These are phyloP conservation scores for Amanita phalloides DNA, from an alignment of 768 basidiomycete species.

Conservation along the genomic window DNA sequence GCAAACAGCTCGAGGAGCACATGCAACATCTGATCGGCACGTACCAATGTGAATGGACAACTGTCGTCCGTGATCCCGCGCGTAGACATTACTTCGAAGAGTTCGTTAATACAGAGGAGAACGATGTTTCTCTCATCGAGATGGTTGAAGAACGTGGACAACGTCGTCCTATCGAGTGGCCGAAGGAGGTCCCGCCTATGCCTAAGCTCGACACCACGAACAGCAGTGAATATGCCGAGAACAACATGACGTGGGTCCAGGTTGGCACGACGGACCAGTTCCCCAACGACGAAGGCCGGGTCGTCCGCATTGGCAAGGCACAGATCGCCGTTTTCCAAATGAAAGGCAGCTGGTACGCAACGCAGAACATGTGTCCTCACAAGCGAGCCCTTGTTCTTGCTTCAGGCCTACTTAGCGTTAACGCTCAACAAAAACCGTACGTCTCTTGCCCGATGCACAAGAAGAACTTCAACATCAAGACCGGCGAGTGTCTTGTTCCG, in stretches of 20 bases:
- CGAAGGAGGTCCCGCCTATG: constrained; percentile 39
- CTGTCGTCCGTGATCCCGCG: constrained; percentile 35
- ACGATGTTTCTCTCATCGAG: constrained; percentile 30
- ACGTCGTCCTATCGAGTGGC: constrained; percentile 57
- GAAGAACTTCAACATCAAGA: constrained; percentile 1
- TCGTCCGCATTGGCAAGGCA: constrained; percentile 51
- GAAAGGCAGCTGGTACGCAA: constrained; percentile 46
- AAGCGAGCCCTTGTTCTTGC: constrained; percentile 58
- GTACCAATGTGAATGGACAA: constrained; percentile 63
- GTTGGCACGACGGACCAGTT: constrained; percentile 1
- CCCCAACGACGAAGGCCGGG: constrained; percentile 15
- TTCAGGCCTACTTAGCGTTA: constrained; percentile 61
- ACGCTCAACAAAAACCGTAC: constrained; percentile 35
- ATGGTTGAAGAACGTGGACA: constrained; percentile 52
- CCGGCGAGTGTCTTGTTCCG: constrained; percentile 1
- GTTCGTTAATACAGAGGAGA: constrained; percentile 54
- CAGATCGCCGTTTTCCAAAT: constrained; percentile 64
- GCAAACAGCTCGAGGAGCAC: constrained; percentile 50
- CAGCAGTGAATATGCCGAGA: constrained; percentile 30
- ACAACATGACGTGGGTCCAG: constrained; percentile 12
- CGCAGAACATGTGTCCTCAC: constrained; percentile 54
- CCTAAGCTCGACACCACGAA: constrained; percentile 18
- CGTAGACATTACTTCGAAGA: constrained; percentile 10
- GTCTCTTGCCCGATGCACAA: constrained; percentile 45
- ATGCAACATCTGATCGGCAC: constrained; percentile 59